A percentile compares a stretch with the other conserved stretches of the same genome.
phyloP scores from a whole-genome alignment of 441 rosid genomes.

The Populus tomentosa region DNA sequence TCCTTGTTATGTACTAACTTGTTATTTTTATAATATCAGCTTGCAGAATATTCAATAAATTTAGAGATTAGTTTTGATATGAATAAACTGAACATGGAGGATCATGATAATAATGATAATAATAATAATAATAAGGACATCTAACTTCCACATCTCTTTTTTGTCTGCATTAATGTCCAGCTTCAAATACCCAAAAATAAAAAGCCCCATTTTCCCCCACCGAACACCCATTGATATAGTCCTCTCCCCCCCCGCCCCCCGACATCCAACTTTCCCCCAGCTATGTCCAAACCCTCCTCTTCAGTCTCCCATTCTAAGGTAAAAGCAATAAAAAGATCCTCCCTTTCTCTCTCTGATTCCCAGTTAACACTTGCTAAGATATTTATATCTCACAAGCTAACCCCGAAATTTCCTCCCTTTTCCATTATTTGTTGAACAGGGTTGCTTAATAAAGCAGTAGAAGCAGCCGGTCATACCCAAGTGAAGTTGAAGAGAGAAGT shows the following conservation, averaged over 20 bases:
- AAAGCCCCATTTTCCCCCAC: neutral
- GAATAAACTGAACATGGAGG: too few relatives aligned
- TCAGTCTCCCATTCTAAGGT: neutral
- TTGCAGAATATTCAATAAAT: too few relatives aligned
- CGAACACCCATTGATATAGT: neutral
- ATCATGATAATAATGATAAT: too few relatives aligned
- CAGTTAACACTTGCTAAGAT: neutral
- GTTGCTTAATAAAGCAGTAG: neutral
- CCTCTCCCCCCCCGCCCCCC: neutral
- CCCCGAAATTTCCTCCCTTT: neutral
- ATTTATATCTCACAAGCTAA: neutral
- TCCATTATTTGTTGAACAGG: neutral
- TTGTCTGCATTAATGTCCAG: neutral
- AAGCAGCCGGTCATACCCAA: neutral
- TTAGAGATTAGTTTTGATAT: too few relatives aligned
- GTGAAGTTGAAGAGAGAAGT: neutral
- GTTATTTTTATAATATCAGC: too few relatives aligned
- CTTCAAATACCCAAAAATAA: neutral
- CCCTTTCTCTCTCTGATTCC: neutral
- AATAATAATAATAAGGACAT: too few relatives aligned
- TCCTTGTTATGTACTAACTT: too few relatives aligned
- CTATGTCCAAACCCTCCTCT: neutral
- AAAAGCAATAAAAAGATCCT: neutral
- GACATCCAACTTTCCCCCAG: neutral
- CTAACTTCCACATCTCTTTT: neutral